Evolutionary conservation across 2,329 filamentous ascomycete genomes (phyloP).

Genomic region (Aspergillus amoenus): DNA sequence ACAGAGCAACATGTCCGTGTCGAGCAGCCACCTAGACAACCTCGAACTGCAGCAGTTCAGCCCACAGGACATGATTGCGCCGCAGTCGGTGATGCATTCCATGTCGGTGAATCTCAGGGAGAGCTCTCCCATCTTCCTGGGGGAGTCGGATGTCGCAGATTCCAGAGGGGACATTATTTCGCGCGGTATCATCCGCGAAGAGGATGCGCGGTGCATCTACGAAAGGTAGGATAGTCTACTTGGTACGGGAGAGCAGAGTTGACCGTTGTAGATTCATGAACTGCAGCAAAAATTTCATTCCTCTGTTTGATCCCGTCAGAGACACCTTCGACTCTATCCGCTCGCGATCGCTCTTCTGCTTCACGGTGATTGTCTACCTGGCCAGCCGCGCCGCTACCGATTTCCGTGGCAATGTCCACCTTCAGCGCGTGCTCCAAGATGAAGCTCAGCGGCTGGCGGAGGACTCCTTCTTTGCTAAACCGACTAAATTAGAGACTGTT

Average conservation of each 20-base stretch:
- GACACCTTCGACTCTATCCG: constrained; percentile 38
- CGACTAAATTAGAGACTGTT: constrained; percentile 37
- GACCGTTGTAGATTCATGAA: constrained; percentile 25
- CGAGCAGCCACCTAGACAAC: constrained; percentile 23
- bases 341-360: constrained; percentile 37
- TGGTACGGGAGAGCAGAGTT: neutral
- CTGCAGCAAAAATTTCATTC: constrained; percentile 35
- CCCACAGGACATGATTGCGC: constrained; percentile 38
- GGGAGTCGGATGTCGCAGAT: constrained; percentile 28
- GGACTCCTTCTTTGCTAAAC: constrained; percentile 38
- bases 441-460: constrained; percentile 36
- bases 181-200: constrained; percentile 34
- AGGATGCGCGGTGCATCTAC: constrained; percentile 34
- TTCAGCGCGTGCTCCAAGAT: constrained; percentile 37
- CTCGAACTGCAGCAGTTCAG: constrained; percentile 34
- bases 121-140: constrained; percentile 33
- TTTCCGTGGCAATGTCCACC: constrained; percentile 30
- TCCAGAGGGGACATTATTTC: constrained; percentile 30
- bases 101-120: constrained; percentile 37
- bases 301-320: constrained; percentile 36
- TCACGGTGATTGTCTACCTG: constrained; percentile 36
- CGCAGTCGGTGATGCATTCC: constrained; percentile 34
- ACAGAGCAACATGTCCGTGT: constrained; percentile 11
- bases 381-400: constrained; percentile 35
- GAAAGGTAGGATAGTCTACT: constrained; percentile 26